A percentile compares a stretch with the other conserved stretches of the same genome.
Evolutionary conservation across 192 early-diverging fungal species (phyloP).

Genomic region (Oehlia diaphana): DNA sequence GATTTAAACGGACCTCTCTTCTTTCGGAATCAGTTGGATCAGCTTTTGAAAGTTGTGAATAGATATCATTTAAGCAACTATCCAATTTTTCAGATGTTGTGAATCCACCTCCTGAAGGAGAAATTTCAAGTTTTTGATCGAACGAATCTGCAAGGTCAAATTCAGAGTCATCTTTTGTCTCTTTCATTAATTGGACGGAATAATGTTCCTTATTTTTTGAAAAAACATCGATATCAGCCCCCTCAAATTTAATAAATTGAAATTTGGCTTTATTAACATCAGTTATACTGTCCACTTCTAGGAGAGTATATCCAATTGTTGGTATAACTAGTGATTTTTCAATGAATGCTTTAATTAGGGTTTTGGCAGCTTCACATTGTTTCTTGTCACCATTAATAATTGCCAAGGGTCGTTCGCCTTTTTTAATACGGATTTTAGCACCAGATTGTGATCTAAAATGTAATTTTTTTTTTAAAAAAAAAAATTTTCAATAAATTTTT

Average conservation of each 20-base stretch:
- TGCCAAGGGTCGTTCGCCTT: not conserved
- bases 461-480: not conserved
- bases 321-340: not conserved
- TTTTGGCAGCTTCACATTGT: not conserved
- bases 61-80: not conserved
- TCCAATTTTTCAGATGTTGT: not conserved
- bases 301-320: not conserved
- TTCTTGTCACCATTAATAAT: not conserved
- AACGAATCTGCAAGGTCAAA: not conserved
- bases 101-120: not conserved
- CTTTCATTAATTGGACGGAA: not conserved
- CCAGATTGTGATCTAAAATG: not conserved
- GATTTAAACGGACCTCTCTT: slow-evolving; percentile 7
- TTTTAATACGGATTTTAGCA: not conserved
- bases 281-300: not conserved
- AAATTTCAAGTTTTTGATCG: not conserved
- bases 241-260: not conserved
- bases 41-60: not conserved
- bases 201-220: not conserved
- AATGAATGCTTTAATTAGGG: not conserved
- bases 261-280: slow-evolving; percentile 9
- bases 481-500: not conserved
- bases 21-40: not conserved
- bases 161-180: not conserved
- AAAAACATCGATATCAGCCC: not conserved